phyloP scores from a whole-genome alignment of 257 asterid genomes.

The Misopates orontium region DNA sequence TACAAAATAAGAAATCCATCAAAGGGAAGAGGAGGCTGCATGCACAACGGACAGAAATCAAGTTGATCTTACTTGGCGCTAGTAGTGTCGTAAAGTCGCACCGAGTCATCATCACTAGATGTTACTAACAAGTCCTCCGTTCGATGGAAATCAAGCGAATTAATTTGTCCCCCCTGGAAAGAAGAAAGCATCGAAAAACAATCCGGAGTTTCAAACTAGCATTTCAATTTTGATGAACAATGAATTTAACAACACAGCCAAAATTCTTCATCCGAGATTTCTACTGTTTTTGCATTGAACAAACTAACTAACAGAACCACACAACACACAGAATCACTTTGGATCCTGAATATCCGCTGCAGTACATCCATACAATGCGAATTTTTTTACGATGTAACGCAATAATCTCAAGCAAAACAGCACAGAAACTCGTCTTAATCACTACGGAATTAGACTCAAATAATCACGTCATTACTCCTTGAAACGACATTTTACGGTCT shows the following conservation, averaged over 20 bases:
- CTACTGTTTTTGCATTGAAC: neutral
- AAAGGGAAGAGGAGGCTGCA: neutral
- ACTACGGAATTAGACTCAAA: neutral
- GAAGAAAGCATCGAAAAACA: conserved; percentile 11
- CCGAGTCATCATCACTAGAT: conserved; percentile 86
- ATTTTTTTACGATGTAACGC: neutral
- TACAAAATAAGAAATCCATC: conserved; percentile 8
- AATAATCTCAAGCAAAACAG: neutral
- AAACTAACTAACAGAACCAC: neutral
- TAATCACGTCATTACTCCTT: too few relatives aligned
- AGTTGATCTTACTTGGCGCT: conserved; percentile 65
- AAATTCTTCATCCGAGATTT: neutral
- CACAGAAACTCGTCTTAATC: neutral
- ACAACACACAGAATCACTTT: neutral
- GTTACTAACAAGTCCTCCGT: conserved; percentile 81
- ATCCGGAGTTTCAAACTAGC: conserved; percentile 12
- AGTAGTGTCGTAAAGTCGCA: conserved; percentile 74
- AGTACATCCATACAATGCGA: neutral
- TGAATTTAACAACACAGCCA: neutral
- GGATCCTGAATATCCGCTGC: neutral
- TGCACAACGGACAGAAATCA: neutral
- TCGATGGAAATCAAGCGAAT: conserved; percentile 86
- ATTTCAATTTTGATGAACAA: neutral
- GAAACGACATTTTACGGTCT: too few relatives aligned
- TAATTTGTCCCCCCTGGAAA: conserved; percentile 79